Conservation (phyloP, 768 basidiomycete genomes). For the Termitomyces sp. region DNA sequence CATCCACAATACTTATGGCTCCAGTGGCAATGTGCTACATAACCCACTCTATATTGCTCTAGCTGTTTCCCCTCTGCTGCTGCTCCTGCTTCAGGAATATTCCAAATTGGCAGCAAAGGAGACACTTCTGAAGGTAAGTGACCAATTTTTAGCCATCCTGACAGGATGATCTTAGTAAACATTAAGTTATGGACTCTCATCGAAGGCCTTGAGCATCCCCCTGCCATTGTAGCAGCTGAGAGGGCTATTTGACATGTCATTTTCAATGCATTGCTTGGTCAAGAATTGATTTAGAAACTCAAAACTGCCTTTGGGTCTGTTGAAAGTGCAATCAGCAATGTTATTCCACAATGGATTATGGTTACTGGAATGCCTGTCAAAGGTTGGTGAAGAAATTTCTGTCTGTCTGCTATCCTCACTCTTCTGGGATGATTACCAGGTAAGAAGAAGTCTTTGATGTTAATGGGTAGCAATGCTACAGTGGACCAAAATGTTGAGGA, state of each 20-base stretch:
- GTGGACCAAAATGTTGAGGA: too few relatives aligned
- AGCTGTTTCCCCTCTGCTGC: too few relatives aligned
- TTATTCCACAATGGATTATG: background rate
- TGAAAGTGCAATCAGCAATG: background rate
- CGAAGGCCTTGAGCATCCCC: background rate
- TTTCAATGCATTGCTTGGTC: background rate
- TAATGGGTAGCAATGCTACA: too few relatives aligned
- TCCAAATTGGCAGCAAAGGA: background rate
- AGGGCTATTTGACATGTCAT: background rate
- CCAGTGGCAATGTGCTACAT: background rate
- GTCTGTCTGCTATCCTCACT: background rate
- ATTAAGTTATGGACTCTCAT: constrained; percentile 6
- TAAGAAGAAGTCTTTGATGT: too few relatives aligned
- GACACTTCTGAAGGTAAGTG: background rate
- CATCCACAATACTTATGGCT: background rate
- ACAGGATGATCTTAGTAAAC: background rate
- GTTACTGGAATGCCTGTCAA: background rate
- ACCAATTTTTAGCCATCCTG: background rate
- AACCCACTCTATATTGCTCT: too few relatives aligned
- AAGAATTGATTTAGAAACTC: background rate
- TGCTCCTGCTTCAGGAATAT: background rate
- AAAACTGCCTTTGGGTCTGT: background rate
- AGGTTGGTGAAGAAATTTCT: background rate
- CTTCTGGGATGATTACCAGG: too few relatives aligned
- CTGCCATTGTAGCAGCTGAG: background rate